Conservation (phyloP, 345 rosid species). For the Murraya koenigii region DNA sequence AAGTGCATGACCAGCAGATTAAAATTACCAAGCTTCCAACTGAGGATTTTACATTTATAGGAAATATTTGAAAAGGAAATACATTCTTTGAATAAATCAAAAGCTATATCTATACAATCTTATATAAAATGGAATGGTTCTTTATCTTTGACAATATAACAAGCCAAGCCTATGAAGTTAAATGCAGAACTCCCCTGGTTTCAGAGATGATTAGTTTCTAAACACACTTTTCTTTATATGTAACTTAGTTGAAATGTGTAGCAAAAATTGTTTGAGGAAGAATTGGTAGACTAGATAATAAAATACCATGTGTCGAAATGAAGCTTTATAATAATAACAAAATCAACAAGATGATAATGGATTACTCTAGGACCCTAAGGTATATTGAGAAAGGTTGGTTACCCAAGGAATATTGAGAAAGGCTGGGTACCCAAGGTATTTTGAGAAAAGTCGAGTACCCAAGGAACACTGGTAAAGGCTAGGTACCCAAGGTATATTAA, state of each 20-base stretch:
- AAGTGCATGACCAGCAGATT: slow-evolving; percentile 40
- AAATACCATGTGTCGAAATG: neutral
- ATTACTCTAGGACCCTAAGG: too few relatives aligned
- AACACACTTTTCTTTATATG: neutral
- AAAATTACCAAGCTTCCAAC: slow-evolving; percentile 58
- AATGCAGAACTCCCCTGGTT: slow-evolving; percentile 35
- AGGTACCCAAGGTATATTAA: too few relatives aligned
- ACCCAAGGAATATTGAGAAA: too few relatives aligned
- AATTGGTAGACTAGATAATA: neutral
- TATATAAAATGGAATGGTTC: neutral
- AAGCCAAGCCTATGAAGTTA: slow-evolving; percentile 49
- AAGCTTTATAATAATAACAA: too few relatives aligned
- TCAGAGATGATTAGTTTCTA: slow-evolving; percentile 1
- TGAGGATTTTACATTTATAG: slow-evolving; percentile 45
- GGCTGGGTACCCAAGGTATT: too few relatives aligned
- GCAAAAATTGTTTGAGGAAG: neutral
- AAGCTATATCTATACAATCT: neutral
- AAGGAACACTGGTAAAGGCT: too few relatives aligned
- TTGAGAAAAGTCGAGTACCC: too few relatives aligned
- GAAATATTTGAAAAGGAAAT: slow-evolving; percentile 39
- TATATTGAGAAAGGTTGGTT: too few relatives aligned
- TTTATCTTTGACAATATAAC: slow-evolving; percentile 70
- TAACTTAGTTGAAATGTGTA: neutral
- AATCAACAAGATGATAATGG: too few relatives aligned
- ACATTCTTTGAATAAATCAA: neutral